Evolutionary conservation across 2,329 filamentous ascomycete genomes (phyloP).

Genomic region (Mycogone perniciosa): DNA sequence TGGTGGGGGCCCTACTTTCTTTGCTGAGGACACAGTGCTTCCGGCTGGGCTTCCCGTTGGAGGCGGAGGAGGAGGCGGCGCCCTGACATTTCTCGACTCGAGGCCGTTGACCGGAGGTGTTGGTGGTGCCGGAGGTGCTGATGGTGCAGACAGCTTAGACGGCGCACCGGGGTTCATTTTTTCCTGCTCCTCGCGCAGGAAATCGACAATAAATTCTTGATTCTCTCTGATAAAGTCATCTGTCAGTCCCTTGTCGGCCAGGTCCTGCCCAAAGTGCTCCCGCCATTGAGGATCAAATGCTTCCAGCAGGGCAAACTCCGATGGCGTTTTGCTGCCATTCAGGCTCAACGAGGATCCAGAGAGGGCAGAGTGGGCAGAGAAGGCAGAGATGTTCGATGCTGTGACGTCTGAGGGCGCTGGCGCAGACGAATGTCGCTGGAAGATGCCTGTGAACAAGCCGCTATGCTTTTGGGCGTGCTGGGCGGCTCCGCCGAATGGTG

Average conservation of each 20-base stretch:
- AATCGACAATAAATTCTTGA: constrained; percentile 62
- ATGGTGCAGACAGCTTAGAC: constrained; percentile 8
- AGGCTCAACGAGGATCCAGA: constrained; percentile 40
- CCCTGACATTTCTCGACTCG: constrained; percentile 25
- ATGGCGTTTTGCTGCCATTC: constrained; percentile 38
- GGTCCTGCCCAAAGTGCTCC: constrained; percentile 58
- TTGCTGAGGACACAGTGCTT: constrained; percentile 12
- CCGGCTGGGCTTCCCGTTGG: constrained; percentile 12
- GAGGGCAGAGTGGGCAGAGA: constrained; percentile 31
- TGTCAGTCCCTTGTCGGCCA: constrained; percentile 55
- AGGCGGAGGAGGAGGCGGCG: constrained; percentile 29
- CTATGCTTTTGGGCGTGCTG: constrained; percentile 30
- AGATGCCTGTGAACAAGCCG: constrained; percentile 54
- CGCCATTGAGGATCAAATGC: constrained; percentile 60
- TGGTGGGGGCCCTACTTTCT: constrained; percentile 24
- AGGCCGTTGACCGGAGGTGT: constrained; percentile 27
- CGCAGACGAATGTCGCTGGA: constrained; percentile 55
- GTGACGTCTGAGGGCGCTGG: constrained; percentile 54
- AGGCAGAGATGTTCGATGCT: constrained; percentile 32
- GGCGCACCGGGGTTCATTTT: constrained; percentile 18
- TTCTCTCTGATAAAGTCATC: constrained; percentile 63
- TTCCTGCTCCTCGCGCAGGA: constrained; percentile 52
- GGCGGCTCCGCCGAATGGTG: constrained; percentile 59
- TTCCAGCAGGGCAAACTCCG: constrained; percentile 57
- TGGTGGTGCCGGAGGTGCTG: constrained; percentile 19